Base-by-base conservation (phyloP, 2,329 filamentous ascomycete genomes). In the Paecilomyces fulvus region DNA sequence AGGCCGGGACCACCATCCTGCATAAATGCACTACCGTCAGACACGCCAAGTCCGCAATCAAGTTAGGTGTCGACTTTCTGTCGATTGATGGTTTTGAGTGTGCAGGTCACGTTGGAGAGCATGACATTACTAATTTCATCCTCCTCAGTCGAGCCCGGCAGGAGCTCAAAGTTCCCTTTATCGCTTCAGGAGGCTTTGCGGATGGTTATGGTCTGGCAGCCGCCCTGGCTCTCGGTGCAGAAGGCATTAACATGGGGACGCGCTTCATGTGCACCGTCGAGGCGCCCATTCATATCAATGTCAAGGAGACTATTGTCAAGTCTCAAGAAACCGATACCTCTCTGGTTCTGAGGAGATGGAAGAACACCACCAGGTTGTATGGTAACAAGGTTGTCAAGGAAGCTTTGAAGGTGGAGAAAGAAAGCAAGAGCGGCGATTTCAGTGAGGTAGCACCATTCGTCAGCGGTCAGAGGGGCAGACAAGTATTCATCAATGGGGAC, bases 1-100 rank as follows among this genome's bases (percentile, higher is more conserved):
- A 82, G 59, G 88, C 86, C 5, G 85, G 84, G 56, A 83, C 83
- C 66, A 92, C 83, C 56, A 85, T 99, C 65, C 79, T 99, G 56
- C 94, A 99, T 83, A 99, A 99, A 78, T 97, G 94, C 80, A 99
- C 94, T 8, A 95, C 90, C 4, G 95, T 99, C 75, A 81, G 91
- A 55, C 94, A 99, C 71, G 94, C 94, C 20, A 84, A 90, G 73
- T 91, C 88, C 62, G 94, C 94, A 52, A 82, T 95, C 58, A 96
- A 95, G 75, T 85, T 97, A 43, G 94, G 94, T 61, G 94, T 96
- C 3, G 94, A 99, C 74, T 97, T 99, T 75, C 77, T 99, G 57
- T 92, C 87, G 63, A 97, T 99, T 65, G 94, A 99, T 70, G 94
- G 94, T 49, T 97, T 99, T 70, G 94, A 99, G 75, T 99, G 94